Evolutionary conservation across 257 asterid genomes (phyloP).

Genomic region (Hygrophila difformis): DNA sequence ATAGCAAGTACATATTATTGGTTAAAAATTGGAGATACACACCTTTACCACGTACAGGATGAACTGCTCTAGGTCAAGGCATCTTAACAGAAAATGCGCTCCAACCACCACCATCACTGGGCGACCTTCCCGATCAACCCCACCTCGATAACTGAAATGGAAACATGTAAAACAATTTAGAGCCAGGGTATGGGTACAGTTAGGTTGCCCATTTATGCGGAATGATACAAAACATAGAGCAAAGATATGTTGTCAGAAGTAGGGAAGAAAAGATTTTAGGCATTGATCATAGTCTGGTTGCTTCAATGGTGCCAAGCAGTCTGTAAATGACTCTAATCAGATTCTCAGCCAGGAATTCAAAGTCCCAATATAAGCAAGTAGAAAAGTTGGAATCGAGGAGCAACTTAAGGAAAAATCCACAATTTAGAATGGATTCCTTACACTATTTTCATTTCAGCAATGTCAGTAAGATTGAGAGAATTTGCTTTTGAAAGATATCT

Average conservation of each 20-base stretch:
- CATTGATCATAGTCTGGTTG: too few relatives aligned
- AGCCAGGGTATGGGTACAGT: not conserved
- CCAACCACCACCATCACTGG: constrained; percentile 83
- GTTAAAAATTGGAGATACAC: constrained; percentile 4
- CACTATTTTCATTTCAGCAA: constrained; percentile 77
- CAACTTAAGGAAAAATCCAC: constrained; percentile 6
- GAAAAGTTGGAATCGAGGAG: not conserved
- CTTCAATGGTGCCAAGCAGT: too few relatives aligned
- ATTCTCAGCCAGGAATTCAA: too few relatives aligned
- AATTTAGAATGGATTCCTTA: constrained; percentile 28
- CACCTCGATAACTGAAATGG: constrained; percentile 62
- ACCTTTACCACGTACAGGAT: constrained; percentile 60
- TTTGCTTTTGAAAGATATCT: constrained; percentile 74
- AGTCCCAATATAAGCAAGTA: not conserved
- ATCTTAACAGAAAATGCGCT: constrained; percentile 68
- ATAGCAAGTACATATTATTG: not conserved
- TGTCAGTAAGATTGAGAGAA: constrained; percentile 59
- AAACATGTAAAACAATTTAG: not conserved
- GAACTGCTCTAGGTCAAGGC: constrained; percentile 71
- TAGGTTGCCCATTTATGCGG: too few relatives aligned
- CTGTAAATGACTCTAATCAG: too few relatives aligned
- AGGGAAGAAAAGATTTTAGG: too few relatives aligned
- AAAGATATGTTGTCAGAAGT: too few relatives aligned
- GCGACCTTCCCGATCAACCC: constrained; percentile 67
- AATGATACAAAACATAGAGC: too few relatives aligned